Conservation (phyloP, 306 rosid species). For the Prosopis cineraria region DNA sequence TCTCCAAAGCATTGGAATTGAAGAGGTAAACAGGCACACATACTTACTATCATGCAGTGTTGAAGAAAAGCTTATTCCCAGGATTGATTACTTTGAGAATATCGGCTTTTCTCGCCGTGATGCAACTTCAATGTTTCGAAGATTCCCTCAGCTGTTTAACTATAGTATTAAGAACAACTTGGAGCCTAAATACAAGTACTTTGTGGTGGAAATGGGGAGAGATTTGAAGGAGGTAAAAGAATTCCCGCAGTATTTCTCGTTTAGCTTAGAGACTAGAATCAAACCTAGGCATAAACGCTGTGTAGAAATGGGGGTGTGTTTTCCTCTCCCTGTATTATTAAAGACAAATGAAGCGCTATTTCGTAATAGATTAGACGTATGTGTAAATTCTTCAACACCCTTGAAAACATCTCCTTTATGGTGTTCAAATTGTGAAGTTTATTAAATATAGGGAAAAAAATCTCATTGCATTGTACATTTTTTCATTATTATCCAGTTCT, state of each 20-base stretch:
- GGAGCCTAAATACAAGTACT: conserved; percentile 85
- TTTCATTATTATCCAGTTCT: background rate
- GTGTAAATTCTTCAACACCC: conserved; percentile 80
- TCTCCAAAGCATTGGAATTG: conserved; percentile 83
- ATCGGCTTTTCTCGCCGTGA: conserved; percentile 73
- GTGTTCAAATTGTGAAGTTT: conserved; percentile 51
- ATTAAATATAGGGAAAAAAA: conserved; percentile 36
- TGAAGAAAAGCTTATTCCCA: conserved; percentile 74
- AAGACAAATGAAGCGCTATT: conserved; percentile 58
- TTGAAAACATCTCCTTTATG: conserved; percentile 73
- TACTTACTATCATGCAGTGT: conserved; percentile 74
- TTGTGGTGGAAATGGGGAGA: conserved; percentile 89
- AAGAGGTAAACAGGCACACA: conserved; percentile 69
- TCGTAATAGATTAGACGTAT: conserved; percentile 64
- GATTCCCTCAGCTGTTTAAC: conserved; percentile 85
- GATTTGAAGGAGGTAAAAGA: conserved; percentile 80
- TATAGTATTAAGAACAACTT: conserved; percentile 66
- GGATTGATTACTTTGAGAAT: conserved; percentile 71
- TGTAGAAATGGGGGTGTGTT: conserved; percentile 80
- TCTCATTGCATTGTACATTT: conserved; percentile 37
- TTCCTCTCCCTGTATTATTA: conserved; percentile 74
- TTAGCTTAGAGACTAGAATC: conserved; percentile 82
- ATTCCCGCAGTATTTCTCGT: conserved; percentile 88
- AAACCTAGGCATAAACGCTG: conserved; percentile 82
- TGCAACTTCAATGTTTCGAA: conserved; percentile 57